Evolutionary conservation across 768 basidiomycete species (phyloP), one percentile per base, ranked within the genome.

Genomic region (Solioccasus polychromus): DNA sequence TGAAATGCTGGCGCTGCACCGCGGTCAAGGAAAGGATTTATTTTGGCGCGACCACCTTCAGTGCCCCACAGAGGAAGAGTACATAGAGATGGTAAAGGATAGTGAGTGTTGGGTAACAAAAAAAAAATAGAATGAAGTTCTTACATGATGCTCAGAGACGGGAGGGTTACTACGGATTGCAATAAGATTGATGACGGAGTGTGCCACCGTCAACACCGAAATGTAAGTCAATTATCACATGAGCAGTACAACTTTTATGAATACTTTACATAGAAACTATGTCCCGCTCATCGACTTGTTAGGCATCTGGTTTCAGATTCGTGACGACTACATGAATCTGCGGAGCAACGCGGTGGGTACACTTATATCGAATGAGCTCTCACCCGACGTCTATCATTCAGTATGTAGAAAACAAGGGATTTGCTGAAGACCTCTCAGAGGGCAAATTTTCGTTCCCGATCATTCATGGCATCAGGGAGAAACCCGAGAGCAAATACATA

Each of bases 361-460:
- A 7, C 18, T 12, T 22, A 25, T 17, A 1, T 20, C n/a, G 11
- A 8, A 8, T 23, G 5, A 11, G n/a, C 23, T 24, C 17, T 23
- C 44, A 14, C 34, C 14, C 19, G 23, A 15, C 34, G 15, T 18
- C 20, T 31, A 15, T 37, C 34, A 10, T 24, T 5, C 36, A 95
- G 91, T 97, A 97, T 59, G 71, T 82, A 2, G 77, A 79, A 34
- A 88, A 85, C 62, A 90, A 90, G 61, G 88, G 88, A 3, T 95
- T 90, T 63, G 89, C 88, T 0, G 94, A 98, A 66, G 95, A 98
- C 62, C 72, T 98, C 12, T 86, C 90, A 0, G 95, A 98, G 69
- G 95, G 95, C 7, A 98, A 98, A 65, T 98, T 98, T 71, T 94
- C 91, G 4, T 98, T 98, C 68, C 94, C 93, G 0, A 76, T 97